These are phyloP conservation scores for Microbotryomycetes sp. DNA, from an alignment of 1,284 basidiomycete genomes.

Conservation along the genomic window DNA sequence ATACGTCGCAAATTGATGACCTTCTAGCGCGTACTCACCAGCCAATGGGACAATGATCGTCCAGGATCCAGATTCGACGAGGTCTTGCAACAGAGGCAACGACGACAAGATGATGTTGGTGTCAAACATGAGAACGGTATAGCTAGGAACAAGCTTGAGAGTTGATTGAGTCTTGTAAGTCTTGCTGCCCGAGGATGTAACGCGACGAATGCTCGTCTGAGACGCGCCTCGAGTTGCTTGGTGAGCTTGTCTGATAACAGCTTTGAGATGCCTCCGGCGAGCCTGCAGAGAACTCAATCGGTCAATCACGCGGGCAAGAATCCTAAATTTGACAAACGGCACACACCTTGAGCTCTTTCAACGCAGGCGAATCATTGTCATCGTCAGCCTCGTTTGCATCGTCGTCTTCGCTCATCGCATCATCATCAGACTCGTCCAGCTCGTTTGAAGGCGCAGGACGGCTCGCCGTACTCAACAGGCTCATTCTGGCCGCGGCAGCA, in stretches of 20 bases:
- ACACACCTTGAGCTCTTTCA: constrained; percentile 32
- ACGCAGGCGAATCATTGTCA: constrained; percentile 23
- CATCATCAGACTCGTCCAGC: constrained; percentile 29
- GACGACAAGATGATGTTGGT: constrained; percentile 88
- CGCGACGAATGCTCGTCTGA: neutral
- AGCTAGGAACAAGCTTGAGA: constrained; percentile 69
- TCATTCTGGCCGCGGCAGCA: constrained; percentile 35
- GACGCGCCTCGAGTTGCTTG: constrained; percentile 6
- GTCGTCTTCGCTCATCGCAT: constrained; percentile 43
- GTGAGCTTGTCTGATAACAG: constrained; percentile 38
- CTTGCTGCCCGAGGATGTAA: constrained; percentile 31
- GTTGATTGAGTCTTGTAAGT: constrained; percentile 36
- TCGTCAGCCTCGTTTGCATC: constrained; percentile 40
- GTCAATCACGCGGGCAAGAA: no score
- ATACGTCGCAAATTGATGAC: neutral
- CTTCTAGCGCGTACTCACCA: constrained; percentile 27
- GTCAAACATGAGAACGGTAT: constrained; percentile 84
- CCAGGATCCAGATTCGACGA: constrained; percentile 77
- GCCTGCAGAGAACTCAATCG: no score
- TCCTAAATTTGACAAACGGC: no score
- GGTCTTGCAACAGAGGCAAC: constrained; percentile 59
- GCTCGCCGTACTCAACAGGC: constrained; percentile 19
- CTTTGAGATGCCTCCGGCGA: constrained; percentile 44
- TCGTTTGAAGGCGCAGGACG: constrained; percentile 31
- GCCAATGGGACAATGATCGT: constrained; percentile 85